Base-by-base conservation (phyloP, 1,139 yeast species). In the Taiozyma sp. region DNA sequence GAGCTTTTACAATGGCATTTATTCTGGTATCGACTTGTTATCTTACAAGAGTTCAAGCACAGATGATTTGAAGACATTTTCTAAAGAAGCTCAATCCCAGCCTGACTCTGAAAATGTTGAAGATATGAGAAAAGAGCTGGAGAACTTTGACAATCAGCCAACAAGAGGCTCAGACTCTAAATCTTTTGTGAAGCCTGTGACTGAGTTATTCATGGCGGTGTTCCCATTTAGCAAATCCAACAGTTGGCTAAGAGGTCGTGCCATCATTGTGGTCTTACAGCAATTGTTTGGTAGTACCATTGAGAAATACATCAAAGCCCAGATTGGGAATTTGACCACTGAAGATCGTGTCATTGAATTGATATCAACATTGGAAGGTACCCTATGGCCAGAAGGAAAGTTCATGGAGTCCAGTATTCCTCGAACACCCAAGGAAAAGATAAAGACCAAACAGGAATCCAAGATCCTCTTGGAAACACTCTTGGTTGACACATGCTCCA, bases 261-360 rank as follows among this genome's bases (percentile, higher is more conserved):
- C 97, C 0, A 74, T 90, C 5, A 77, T 91, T 42, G 83, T 90
- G 4, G 81, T 92, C 4, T 72, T 91, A 44, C 97, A 91, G 65
- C 97, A 90, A 66, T 67, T 92, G 1, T 76, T 92, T 49, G 97
- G 97, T 0, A 89, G 96, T 3, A 87, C 97, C 0, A 84, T 91
- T 51, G 97, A 92, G 63, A 83, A 81, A 62, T 84, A 84, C 55
- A 77, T 85, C 9, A 70, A 82, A 43, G 78, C 75, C n/a, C 69
- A 70, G 58, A 75, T 75, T 66, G 75, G 60, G 60, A 72, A 64
- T 54, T 65, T 65, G 52, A 76, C 76, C 43, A 72, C 78, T 8
- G 84, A 81, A 49, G 79, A 75, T 28, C 75, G 72, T 30, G 63
- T 87, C 1, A 68, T 78, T 6, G 81, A 76, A 40, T 46, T 79